These are phyloP conservation scores for Solanum chaucha DNA, from an alignment of 257 asterid species.

Conservation along the genomic window DNA sequence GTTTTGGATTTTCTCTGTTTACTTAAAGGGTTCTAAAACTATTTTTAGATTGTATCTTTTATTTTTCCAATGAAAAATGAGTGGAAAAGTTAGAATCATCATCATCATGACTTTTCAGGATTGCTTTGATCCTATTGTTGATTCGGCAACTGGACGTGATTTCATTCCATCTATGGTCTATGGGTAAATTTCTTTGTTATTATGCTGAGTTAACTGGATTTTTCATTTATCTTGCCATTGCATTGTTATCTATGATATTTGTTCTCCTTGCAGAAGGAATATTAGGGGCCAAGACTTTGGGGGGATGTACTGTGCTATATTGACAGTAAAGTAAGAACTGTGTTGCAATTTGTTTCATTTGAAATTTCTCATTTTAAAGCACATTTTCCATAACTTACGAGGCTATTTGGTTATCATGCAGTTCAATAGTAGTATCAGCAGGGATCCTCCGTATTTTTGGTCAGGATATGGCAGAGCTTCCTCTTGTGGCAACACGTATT, in stretches of 20 bases:
- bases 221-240: not conserved
- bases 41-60: not conserved
- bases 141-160: conserved; percentile 90
- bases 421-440: conserved; percentile 89
- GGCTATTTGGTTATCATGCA: conserved; percentile 25
- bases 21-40: not conserved
- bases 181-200: conserved; percentile 39
- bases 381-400: not conserved
- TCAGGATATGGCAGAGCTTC: conserved; percentile 85
- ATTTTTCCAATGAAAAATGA: not conserved
- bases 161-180: conserved; percentile 95
- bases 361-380: not conserved
- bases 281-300: conserved; percentile 90
- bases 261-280: conserved; percentile 56
- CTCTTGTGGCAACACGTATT: conserved; percentile 79
- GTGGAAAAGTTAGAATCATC: not conserved
- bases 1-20: not conserved
- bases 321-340: conserved; percentile 59
- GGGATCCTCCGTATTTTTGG: conserved; percentile 89
- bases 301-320: conserved; percentile 92
- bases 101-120: conserved; percentile 39
- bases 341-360: not conserved
- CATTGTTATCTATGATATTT: not conserved
- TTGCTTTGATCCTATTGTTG: conserved; percentile 89
- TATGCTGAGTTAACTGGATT: not conserved